Conservation (phyloP, 1,284 basidiomycete genomes). For the Sanghuangporus sanghuang region DNA sequence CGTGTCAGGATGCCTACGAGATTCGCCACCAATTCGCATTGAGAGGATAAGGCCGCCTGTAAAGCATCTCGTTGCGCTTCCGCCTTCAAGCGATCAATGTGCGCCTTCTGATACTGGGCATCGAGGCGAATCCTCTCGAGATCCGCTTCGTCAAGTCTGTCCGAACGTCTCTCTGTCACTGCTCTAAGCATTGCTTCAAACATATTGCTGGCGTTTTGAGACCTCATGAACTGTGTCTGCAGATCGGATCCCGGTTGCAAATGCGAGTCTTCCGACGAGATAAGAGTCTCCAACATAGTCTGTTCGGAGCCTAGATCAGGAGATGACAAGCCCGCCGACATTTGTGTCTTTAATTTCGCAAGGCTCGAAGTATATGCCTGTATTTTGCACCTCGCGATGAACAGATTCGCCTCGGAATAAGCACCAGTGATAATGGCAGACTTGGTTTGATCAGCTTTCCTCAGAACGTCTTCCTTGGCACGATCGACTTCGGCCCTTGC, state of each 20-base stretch:
- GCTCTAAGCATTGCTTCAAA: conserved; percentile 82
- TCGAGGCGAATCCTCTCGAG: conserved; percentile 71
- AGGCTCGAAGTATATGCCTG: conserved; percentile 61
- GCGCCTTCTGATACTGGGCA: conserved; percentile 59
- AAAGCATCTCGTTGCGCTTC: conserved; percentile 68
- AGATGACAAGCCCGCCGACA: conserved; percentile 36
- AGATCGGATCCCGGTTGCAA: conserved; percentile 57
- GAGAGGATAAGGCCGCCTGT: conserved; percentile 55
- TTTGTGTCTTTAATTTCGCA: conserved; percentile 52
- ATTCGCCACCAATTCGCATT: conserved; percentile 64
- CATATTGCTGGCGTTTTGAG: conserved; percentile 72
- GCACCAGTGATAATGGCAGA: conserved; percentile 76
- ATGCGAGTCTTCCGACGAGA: conserved; percentile 65
- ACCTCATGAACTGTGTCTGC: conserved; percentile 57
- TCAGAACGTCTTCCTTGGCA: conserved; percentile 63
- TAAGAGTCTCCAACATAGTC: conserved; percentile 63
- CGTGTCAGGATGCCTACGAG: conserved; percentile 77
- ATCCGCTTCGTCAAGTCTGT: conserved; percentile 72
- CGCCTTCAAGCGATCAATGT: conserved; percentile 69
- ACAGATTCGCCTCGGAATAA: conserved; percentile 65
- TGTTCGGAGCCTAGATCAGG: conserved; percentile 70
- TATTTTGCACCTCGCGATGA: conserved; percentile 71
- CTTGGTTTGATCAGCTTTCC: conserved; percentile 64
- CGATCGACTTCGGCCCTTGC: conserved; percentile 65
- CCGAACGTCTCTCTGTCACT: conserved; percentile 72